A percentile compares a stretch with the other conserved stretches of the same genome.
phyloP scores from a whole-genome alignment of 148 eudicot species.

The Rhododendron ovatum region DNA sequence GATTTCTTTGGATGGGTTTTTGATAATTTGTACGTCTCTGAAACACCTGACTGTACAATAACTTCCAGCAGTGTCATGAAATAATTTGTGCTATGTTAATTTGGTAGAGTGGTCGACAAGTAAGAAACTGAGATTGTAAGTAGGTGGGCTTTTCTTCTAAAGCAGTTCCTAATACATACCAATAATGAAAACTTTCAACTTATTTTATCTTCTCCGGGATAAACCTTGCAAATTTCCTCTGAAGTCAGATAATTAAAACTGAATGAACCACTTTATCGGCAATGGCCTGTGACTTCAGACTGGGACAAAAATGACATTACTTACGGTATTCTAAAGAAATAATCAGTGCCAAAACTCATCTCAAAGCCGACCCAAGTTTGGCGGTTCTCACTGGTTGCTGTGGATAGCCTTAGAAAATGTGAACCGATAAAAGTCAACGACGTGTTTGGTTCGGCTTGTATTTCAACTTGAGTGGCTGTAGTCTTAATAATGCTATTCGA shows the following conservation, averaged over 20 bases:
- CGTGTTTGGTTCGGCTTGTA: background rate
- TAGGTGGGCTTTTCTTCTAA: background rate
- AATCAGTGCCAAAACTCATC: background rate
- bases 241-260: background rate
- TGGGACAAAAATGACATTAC: background rate
- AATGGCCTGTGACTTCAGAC: background rate
- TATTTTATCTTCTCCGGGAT: background rate
- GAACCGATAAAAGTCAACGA: background rate
- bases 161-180: background rate
- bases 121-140: background rate
- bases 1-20: background rate
- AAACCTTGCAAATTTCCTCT: background rate
- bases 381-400: background rate
- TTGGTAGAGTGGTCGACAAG: background rate
- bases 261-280: background rate
- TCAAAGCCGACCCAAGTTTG: background rate
- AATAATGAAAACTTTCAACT: background rate
- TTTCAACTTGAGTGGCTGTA: background rate
- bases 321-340: background rate
- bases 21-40: conserved; percentile 8
- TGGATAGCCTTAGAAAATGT: background rate
- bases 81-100: background rate
- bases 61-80: background rate
- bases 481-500: background rate
- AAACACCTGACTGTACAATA: background rate